Evolutionary conservation across 768 basidiomycete genomes (phyloP).

Genomic region (Macrocybe gigantea): DNA sequence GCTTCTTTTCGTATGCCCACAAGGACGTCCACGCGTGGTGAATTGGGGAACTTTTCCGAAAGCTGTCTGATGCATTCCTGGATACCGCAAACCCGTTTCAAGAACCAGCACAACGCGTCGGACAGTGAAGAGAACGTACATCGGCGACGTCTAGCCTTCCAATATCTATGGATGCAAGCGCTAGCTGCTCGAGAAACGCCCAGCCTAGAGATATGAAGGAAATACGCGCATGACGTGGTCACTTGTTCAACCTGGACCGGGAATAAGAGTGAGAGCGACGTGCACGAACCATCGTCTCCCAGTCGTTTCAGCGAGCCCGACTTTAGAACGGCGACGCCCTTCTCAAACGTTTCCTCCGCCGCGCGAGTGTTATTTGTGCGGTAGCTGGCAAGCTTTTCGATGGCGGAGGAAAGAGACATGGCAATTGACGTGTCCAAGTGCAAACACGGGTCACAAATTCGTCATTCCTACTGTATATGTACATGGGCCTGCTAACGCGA

Average conservation of each 20-base stretch:
- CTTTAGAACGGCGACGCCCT: conserved; percentile 46
- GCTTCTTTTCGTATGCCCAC: conserved; percentile 77
- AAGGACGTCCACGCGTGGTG: conserved; percentile 74
- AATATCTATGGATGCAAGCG: conserved; percentile 71
- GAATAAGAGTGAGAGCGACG: conserved; percentile 5
- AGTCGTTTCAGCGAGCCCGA: conserved; percentile 36
- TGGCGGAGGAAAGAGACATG: conserved; percentile 43
- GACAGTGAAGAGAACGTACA: conserved; percentile 36
- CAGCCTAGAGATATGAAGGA: conserved; percentile 43
- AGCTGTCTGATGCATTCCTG: conserved; percentile 65
- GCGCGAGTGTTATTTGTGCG: conserved; percentile 45
- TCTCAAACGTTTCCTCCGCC: conserved; percentile 55
- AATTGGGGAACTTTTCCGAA: conserved; percentile 62
- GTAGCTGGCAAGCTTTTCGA: conserved; percentile 49
- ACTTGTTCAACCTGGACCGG: not conserved
- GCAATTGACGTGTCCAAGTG: conserved; percentile 5
- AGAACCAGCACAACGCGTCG: conserved; percentile 13
- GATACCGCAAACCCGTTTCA: conserved; percentile 8
- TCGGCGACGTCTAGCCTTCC: conserved; percentile 70
- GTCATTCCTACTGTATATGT: no score
- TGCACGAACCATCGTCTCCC: conserved; percentile 49
- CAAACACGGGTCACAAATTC: no score
- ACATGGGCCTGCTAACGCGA: no score
- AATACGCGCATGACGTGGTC: conserved; percentile 2
- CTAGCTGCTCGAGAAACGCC: conserved; percentile 77